These are phyloP conservation scores for Kitagawia praeruptora DNA, from an alignment of 129 eudicot species.

Conservation along the genomic window DNA sequence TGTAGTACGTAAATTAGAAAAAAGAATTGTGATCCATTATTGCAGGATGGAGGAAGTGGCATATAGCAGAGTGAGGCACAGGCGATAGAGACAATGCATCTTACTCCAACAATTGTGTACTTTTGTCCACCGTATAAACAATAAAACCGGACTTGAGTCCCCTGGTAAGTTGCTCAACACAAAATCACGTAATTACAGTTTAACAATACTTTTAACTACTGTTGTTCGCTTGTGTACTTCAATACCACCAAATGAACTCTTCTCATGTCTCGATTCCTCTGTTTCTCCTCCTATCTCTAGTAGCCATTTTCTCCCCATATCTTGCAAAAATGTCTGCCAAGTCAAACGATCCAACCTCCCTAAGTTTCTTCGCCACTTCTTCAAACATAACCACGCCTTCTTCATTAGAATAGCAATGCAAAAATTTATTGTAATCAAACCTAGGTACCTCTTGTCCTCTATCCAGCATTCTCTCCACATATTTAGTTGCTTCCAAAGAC, in stretches of 20 bases:
- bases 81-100: no score
- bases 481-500: slow-evolving; percentile 64
- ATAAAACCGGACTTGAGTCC: no score
- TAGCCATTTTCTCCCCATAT: slow-evolving; percentile 83
- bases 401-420: slow-evolving; percentile 77
- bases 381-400: slow-evolving; percentile 84
- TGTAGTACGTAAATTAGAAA: not conserved
- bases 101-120: no score
- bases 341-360: slow-evolving; percentile 88
- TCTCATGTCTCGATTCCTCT: slow-evolving; percentile 23
- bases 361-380: slow-evolving; percentile 57
- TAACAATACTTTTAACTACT: not conserved
- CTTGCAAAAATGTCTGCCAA: slow-evolving; percentile 68
- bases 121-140: not conserved
- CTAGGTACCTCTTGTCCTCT: slow-evolving; percentile 75
- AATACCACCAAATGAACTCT: not conserved
- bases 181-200: not conserved
- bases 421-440: slow-evolving; percentile 75
- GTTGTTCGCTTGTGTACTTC: not conserved
- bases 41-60: not conserved
- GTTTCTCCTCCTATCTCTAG: slow-evolving; percentile 66
- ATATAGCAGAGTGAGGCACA: not conserved
- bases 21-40: not conserved
- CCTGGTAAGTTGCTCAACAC: no score
- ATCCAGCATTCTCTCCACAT: slow-evolving; percentile 55